Percentiles rank a stretch among this genome's conserved stretches.
Conservation (phyloP, 768 basidiomycete species). For the Suillus americanus region DNA sequence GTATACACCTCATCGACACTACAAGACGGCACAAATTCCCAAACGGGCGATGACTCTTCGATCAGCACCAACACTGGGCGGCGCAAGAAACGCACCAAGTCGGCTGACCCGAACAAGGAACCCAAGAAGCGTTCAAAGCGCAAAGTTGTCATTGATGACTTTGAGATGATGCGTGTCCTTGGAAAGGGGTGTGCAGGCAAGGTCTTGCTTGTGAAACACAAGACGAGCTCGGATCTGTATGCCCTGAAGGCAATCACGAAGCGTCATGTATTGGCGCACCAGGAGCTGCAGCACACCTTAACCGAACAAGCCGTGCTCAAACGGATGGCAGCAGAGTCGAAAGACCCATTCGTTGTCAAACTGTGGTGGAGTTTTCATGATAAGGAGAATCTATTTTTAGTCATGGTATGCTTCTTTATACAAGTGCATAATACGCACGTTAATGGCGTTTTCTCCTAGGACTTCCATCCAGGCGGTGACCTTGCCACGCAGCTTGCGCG, state of each 20-base stretch:
- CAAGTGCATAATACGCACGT: constrained; percentile 6
- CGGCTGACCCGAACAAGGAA: constrained; percentile 49
- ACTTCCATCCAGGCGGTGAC: constrained; percentile 96
- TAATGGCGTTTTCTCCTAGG: constrained; percentile 42
- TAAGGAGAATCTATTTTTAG: constrained; percentile 94
- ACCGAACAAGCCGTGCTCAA: constrained; percentile 96
- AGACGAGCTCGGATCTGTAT: constrained; percentile 67
- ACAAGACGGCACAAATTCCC: constrained; percentile 54
- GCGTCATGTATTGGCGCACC: constrained; percentile 93
- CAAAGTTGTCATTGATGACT: constrained; percentile 85
- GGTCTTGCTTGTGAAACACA: constrained; percentile 87
- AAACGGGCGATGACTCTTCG: constrained; percentile 70
- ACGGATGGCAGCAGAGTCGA: constrained; percentile 84
- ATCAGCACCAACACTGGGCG: constrained; percentile 53
- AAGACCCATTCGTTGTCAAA: constrained; percentile 93
- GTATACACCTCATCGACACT: constrained; percentile 54
- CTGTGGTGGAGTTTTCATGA: constrained; percentile 99
- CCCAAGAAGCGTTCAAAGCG: constrained; percentile 51
- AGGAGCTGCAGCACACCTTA: constrained; percentile 93
- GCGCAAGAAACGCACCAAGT: constrained; percentile 56
- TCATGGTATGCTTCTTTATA: constrained; percentile 64
- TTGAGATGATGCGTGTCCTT: constrained; percentile 95
- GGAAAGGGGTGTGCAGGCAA: constrained; percentile 99
- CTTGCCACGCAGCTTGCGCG: constrained; percentile 96
- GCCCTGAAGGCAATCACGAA: constrained; percentile 99